These are phyloP conservation scores for Catharanthus roseus DNA, from an alignment of 257 asterid species.

Conservation along the genomic window DNA sequence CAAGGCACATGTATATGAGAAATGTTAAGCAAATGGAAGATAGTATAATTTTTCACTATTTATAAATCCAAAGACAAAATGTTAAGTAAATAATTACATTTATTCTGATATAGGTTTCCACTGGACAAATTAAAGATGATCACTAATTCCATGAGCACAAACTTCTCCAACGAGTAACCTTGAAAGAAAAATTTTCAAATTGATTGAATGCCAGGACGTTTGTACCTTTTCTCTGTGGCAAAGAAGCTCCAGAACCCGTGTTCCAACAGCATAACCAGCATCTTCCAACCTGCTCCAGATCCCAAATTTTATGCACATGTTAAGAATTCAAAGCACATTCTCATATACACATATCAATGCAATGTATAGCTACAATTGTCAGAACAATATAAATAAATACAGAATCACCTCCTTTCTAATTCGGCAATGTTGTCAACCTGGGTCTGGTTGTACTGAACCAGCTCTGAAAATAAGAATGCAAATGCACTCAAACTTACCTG, in stretches of 20 bases:
- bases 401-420: conserved; percentile 24
- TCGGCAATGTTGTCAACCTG: conserved; percentile 84
- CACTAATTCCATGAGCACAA: not conserved
- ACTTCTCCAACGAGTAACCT: not conserved
- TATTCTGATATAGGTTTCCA: not conserved
- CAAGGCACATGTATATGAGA: not conserved
- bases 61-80: not conserved
- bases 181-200: not conserved
- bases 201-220: conserved; percentile 1
- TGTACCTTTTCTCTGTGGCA: conserved; percentile 80
- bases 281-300: conserved; percentile 61
- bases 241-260: conserved; percentile 74
- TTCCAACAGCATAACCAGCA: conserved; percentile 80
- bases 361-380: not conserved
- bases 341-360: not conserved
- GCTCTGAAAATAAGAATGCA: conserved; percentile 86
- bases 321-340: not conserved
- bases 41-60: not conserved
- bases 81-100: not conserved
- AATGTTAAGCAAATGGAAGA: not conserved
- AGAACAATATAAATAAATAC: not conserved
- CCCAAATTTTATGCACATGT: not conserved
- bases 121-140: not conserved
- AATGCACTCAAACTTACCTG: conserved; percentile 50
- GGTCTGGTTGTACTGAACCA: conserved; percentile 91